Evolutionary conservation across 2,329 filamentous ascomycete genomes (phyloP).

Genomic region (Domatiomyces globalis): DNA sequence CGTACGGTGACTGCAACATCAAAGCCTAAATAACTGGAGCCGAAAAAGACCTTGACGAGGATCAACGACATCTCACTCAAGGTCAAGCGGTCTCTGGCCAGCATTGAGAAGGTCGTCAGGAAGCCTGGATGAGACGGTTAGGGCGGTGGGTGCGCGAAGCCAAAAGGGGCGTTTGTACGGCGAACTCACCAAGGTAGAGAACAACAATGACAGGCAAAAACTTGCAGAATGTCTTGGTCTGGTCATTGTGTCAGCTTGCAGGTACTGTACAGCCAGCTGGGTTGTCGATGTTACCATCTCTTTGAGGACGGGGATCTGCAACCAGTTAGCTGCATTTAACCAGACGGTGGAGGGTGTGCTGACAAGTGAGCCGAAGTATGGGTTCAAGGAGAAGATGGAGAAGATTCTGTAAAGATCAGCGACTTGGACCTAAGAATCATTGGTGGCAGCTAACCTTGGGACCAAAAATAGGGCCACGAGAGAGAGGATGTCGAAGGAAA

Average conservation of each 20-base stretch:
- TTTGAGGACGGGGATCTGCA: slow-evolving; percentile 68
- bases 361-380: slow-evolving; percentile 71
- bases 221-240: slow-evolving; percentile 76
- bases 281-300: slow-evolving; percentile 52
- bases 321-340: background rate
- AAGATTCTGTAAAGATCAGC: slow-evolving; percentile 46
- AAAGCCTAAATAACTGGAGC: slow-evolving; percentile 45
- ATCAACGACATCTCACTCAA: slow-evolving; percentile 46
- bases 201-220: slow-evolving; percentile 67
- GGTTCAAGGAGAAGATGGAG: slow-evolving; percentile 71
- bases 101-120: slow-evolving; percentile 58
- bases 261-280: background rate
- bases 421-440: slow-evolving; percentile 1
- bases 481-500: slow-evolving; percentile 77
- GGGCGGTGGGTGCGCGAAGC: slow-evolving; percentile 9
- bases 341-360: slow-evolving; percentile 10
- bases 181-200: slow-evolving; percentile 53
- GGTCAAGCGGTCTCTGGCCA: slow-evolving; percentile 43
- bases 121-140: slow-evolving; percentile 50
- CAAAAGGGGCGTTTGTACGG: too few relatives aligned
- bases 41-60: slow-evolving; percentile 49
- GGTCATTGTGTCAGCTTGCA: slow-evolving; percentile 5
- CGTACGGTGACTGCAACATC: slow-evolving; percentile 30
- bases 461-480: slow-evolving; percentile 83
- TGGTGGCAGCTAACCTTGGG: slow-evolving; percentile 38